Evolutionary conservation across 352 stramenopile genomes (phyloP).

Genomic region (Pythium monospermum): DNA sequence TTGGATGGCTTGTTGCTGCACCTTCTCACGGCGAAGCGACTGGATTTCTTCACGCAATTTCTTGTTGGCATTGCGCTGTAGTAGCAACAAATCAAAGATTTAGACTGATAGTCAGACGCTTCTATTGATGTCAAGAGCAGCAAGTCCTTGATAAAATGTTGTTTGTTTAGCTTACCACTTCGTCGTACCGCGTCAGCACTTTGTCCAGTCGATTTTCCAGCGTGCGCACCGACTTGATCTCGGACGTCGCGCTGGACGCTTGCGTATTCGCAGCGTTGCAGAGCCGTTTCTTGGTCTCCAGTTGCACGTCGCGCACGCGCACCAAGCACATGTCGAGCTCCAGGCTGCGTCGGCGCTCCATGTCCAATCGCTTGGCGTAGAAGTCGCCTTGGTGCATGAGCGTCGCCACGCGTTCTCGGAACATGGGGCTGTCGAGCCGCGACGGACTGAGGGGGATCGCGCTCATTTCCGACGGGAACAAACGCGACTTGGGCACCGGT

Average conservation of each 20-base stretch:
- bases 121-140: too few species aligned
- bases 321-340: constrained; percentile 44
- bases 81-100: background rate
- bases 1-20: constrained; percentile 68
- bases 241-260: constrained; percentile 36
- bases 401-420: constrained; percentile 51
- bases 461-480: constrained; percentile 49
- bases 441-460: constrained; percentile 62
- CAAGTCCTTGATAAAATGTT: background rate
- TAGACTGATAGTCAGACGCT: background rate
- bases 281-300: constrained; percentile 48
- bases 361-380: constrained; percentile 67
- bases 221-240: constrained; percentile 62
- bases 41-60: constrained; percentile 76
- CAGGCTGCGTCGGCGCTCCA: constrained; percentile 40
- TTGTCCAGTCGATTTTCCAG: constrained; percentile 83
- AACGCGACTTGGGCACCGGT: constrained; percentile 26
- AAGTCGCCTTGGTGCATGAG: constrained; percentile 72
- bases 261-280: constrained; percentile 44
- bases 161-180: constrained; percentile 49
- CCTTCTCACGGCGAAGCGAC: constrained; percentile 69
- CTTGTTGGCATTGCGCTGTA: constrained; percentile 74
- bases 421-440: constrained; percentile 67
- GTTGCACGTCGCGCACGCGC: constrained; percentile 34
- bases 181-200: constrained; percentile 79